Percentiles rank a stretch among this genome's conserved stretches.
phyloP scores from a whole-genome alignment of 1,284 basidiomycete species.

The Pseudozyma sp. region DNA sequence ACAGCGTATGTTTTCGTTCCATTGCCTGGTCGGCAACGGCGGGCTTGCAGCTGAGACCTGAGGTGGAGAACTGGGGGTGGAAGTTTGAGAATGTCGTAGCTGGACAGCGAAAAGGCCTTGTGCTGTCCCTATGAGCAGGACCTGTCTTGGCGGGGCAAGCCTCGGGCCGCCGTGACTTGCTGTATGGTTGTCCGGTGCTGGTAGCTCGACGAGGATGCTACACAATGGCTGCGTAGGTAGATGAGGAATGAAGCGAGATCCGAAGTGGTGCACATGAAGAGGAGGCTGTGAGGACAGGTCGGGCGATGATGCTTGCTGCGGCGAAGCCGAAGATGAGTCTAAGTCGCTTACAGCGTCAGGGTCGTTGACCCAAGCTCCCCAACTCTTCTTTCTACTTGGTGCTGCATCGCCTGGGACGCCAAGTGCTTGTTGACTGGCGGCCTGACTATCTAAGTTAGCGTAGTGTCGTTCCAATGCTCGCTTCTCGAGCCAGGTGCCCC shows the following conservation, averaged over 20 bases:
- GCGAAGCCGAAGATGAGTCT: neutral
- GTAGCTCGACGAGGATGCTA: slow-evolving; percentile 41
- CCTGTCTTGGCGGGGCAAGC: slow-evolving; percentile 7
- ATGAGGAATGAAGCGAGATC: slow-evolving; percentile 57
- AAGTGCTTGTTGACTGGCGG: neutral
- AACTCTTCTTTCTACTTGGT: slow-evolving; percentile 44
- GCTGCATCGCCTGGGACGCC: neutral
- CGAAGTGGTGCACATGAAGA: slow-evolving; percentile 45
- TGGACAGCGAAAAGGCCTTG: slow-evolving; percentile 51
- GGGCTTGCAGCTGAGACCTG: neutral
- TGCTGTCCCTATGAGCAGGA: slow-evolving; percentile 42
- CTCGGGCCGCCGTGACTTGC: neutral
- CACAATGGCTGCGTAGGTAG: slow-evolving; percentile 54
- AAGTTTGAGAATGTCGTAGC: slow-evolving; percentile 3
- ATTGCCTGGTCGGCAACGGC: slow-evolving; percentile 7
- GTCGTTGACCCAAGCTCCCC: slow-evolving; percentile 48
- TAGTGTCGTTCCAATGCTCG: slow-evolving; percentile 52
- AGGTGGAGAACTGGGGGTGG: neutral
- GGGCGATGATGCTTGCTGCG: neutral
- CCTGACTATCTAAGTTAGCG: slow-evolving; percentile 31
- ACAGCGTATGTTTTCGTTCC: slow-evolving; percentile 51
- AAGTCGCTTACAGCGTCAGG: slow-evolving; percentile 44
- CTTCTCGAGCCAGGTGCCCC: slow-evolving; percentile 53
- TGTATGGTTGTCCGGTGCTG: neutral
- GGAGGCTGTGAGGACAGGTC: slow-evolving; percentile 21